phyloP scores from a whole-genome alignment of 306 rosid genomes.

The Oemleria cerasiformis region DNA sequence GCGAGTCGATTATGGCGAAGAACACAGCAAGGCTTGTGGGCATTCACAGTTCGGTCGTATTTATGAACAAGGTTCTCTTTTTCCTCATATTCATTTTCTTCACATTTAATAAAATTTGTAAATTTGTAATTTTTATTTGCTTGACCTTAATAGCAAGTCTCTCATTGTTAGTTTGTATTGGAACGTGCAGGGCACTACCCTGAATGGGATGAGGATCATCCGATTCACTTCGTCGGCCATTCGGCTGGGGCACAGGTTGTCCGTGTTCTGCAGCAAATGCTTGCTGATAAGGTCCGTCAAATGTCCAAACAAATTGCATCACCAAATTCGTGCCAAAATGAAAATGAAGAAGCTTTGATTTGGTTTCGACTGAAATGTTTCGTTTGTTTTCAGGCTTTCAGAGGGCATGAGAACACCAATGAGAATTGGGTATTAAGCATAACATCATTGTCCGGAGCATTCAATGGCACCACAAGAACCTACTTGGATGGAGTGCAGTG shows the following conservation, averaged over 20 bases:
- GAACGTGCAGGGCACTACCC: constrained; percentile 74
- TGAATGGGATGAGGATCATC: constrained; percentile 97
- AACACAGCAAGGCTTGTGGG: constrained; percentile 84
- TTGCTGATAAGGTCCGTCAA: constrained; percentile 75
- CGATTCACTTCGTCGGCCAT: constrained; percentile 92
- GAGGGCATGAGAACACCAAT: constrained; percentile 67
- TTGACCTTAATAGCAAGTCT: not conserved
- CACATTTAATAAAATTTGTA: not conserved
- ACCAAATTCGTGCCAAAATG: not conserved
- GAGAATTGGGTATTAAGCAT: constrained; percentile 88
- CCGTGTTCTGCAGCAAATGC: constrained; percentile 96
- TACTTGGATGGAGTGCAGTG: constrained; percentile 95
- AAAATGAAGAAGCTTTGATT: not conserved
- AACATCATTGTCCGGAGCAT: constrained; percentile 88
- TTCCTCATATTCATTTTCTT: not conserved
- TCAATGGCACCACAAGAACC: constrained; percentile 96
- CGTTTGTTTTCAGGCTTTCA: constrained; percentile 55
- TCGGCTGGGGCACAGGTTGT: constrained; percentile 97
- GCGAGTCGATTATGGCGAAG: constrained; percentile 87
- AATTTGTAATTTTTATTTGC: too few relatives aligned
- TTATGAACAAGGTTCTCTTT: constrained; percentile 66
- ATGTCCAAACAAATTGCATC: not conserved
- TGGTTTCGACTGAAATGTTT: constrained; percentile 19
- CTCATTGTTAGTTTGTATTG: constrained; percentile 10
- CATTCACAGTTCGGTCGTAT: constrained; percentile 78